Evolutionary conservation across 768 basidiomycete species (phyloP).

Genomic region (Mycena indigotica): DNA sequence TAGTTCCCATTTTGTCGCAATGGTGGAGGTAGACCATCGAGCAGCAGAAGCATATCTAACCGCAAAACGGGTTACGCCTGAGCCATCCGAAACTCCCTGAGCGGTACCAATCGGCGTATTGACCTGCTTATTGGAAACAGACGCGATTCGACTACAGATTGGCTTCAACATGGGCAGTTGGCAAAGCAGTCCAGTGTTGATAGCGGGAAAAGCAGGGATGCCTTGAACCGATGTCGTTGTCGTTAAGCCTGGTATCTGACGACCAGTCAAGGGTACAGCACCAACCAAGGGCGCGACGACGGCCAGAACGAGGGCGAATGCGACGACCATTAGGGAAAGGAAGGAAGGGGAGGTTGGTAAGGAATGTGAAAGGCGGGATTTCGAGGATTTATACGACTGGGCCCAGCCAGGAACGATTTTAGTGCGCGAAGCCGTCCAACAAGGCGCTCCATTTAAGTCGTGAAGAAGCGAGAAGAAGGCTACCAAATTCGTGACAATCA

Average conservation of each 20-base stretch:
- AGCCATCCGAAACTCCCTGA: conserved; percentile 48
- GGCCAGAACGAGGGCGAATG: conserved; percentile 33
- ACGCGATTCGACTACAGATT: conserved; percentile 5
- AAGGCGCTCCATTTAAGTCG: too few relatives aligned
- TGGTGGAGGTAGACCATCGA: conserved; percentile 60
- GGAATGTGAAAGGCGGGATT: background rate
- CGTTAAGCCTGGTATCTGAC: background rate
- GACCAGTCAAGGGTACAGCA: conserved; percentile 21
- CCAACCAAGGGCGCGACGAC: conserved; percentile 44
- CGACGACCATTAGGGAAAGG: conserved; percentile 20
- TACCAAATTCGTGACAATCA: background rate
- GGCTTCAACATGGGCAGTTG: conserved; percentile 45
- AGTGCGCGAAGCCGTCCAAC: too few relatives aligned
- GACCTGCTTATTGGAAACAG: conserved; percentile 27
- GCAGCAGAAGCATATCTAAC: conserved; percentile 68
- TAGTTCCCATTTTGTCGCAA: conserved; percentile 58
- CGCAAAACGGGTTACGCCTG: conserved; percentile 57
- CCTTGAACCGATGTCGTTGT: conserved; percentile 15
- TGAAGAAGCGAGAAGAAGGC: background rate
- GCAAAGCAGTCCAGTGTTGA: conserved; percentile 49
- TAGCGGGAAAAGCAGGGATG: conserved; percentile 35
- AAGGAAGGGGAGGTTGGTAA: conserved; percentile 1
- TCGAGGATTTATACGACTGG: background rate
- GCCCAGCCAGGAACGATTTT: background rate
- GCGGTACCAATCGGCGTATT: conserved; percentile 60